Percentiles rank a stretch among this genome's conserved stretches.
These are phyloP conservation scores for Coffea canephora DNA, from an alignment of 257 asterid species.

Conservation along the genomic window DNA sequence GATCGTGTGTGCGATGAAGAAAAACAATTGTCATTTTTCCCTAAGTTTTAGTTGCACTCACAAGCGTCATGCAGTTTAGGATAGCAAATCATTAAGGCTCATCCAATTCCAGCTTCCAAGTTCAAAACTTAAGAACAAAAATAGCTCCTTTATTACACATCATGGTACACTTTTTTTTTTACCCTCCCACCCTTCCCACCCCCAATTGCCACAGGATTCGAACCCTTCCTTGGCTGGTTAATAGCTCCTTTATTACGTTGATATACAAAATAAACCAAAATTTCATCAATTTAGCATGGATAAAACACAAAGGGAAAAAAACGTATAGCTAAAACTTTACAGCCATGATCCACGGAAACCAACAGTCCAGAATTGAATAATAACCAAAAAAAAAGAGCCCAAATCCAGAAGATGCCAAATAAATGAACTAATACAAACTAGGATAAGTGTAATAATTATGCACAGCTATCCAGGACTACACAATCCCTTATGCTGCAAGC, in stretches of 20 bases:
- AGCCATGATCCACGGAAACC: not conserved
- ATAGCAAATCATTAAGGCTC: not conserved
- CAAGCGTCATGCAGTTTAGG: not conserved
- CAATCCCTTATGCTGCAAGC: not conserved
- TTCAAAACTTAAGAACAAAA: not conserved
- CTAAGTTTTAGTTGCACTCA: not conserved
- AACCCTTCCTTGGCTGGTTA: no score
- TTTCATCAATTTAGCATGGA: not conserved
- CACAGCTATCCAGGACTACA: not conserved
- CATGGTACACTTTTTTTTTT: no score
- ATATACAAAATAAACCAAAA: not conserved
- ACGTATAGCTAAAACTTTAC: not conserved
- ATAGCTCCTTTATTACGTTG: not conserved
- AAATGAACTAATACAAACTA: not conserved
- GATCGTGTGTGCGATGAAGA: not conserved
- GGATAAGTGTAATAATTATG: not conserved
- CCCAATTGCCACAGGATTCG: no score
- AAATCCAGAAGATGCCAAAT: not conserved
- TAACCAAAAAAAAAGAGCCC: not conserved
- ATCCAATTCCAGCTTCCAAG: not conserved
- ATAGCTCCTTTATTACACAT: not conserved
- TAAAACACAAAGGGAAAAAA: not conserved
- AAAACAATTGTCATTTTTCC: not conserved
- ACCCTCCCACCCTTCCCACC: no score
- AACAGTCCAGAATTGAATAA: not conserved